Base-by-base conservation (phyloP, 805 yeast genomes). In the Pichia exigua region DNA sequence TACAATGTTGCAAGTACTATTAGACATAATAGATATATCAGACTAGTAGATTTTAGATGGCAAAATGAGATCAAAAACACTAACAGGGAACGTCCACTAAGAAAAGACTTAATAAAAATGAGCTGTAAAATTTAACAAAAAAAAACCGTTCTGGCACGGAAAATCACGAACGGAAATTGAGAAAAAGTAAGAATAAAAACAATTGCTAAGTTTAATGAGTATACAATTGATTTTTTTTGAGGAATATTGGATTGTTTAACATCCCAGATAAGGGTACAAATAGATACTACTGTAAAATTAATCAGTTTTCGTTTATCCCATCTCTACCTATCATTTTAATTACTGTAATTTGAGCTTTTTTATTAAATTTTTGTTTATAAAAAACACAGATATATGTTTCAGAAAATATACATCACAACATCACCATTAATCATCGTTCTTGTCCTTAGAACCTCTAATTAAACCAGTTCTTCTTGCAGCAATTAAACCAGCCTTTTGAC, bases 381-480 rank as follows among this genome's bases (percentile, higher is more conserved):
- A 48, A 48, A 48, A 48, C 51, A 48, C 44, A 43, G 51, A 44
- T 44, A 43, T 47, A 47, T 28, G 20, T 44, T 39, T 28, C 35
- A 48, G n/a, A 30, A 46, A 21, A 46, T 40, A 46, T 40, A 46
- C 24, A 39, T 38, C 22, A 48, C 46, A 30, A 32, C 50, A 35
- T 43, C 44, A 48, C 51, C 47, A 35, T 56, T 65, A 65, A 54
- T 65, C 69, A 48, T 64, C 68, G 56, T 62, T 59, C 67, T 65
- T 65, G 55, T 65, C 90, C 82, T 91, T 97, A 73, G 98, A 88
- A 90, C 98, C 98, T 81, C 98, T 90, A 78, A 91, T 85, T 77
- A 91, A 87, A 92, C 99, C 99, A 71, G 98, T 92, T 86, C 99
- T 90, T 89, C 99, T 90, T 76, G 99, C 99, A 71, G 99, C 99